These are phyloP conservation scores for Neurospora tetraspora DNA, from an alignment of 495 filamentous ascomycete species.

Conservation along the genomic window DNA sequence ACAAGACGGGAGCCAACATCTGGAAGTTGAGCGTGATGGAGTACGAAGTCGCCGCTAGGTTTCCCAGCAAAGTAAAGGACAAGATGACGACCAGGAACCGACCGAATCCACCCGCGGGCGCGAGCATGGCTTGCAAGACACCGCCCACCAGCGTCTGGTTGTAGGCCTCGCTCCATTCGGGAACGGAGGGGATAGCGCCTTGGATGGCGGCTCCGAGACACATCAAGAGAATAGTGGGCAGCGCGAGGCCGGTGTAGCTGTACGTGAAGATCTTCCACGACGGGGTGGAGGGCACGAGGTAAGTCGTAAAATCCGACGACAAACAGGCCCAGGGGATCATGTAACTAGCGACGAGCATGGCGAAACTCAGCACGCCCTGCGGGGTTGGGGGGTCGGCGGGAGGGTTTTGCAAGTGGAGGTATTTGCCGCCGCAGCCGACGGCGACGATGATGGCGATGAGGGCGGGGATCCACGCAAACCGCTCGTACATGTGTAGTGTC, in stretches of 20 bases:
- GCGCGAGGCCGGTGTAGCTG: constrained; percentile 34
- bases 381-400: constrained; percentile 18
- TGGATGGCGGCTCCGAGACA: constrained; percentile 44
- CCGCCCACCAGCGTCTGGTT: constrained; percentile 38
- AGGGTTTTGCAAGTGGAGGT: constrained; percentile 21
- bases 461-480: constrained; percentile 50
- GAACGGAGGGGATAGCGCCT: constrained; percentile 30
- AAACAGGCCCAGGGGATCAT: constrained; percentile 38
- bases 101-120: constrained; percentile 43
- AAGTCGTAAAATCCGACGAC: constrained; percentile 39
- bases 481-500: constrained; percentile 49
- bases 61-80: constrained; percentile 42
- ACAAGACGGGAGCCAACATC: constrained; percentile 37
- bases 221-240: constrained; percentile 43
- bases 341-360: constrained; percentile 35
- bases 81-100: constrained; percentile 46
- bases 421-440: constrained; percentile 21
- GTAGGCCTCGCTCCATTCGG: constrained; percentile 38
- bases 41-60: constrained; percentile 38
- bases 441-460: constrained; percentile 37
- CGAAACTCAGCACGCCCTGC: constrained; percentile 25
- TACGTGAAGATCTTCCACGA: constrained; percentile 37
- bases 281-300: constrained; percentile 35
- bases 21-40: constrained; percentile 49
- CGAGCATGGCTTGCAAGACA: constrained; percentile 44